phyloP scores from a whole-genome alignment of 495 filamentous ascomycete species.

The Aspergillus haitiensis region DNA sequence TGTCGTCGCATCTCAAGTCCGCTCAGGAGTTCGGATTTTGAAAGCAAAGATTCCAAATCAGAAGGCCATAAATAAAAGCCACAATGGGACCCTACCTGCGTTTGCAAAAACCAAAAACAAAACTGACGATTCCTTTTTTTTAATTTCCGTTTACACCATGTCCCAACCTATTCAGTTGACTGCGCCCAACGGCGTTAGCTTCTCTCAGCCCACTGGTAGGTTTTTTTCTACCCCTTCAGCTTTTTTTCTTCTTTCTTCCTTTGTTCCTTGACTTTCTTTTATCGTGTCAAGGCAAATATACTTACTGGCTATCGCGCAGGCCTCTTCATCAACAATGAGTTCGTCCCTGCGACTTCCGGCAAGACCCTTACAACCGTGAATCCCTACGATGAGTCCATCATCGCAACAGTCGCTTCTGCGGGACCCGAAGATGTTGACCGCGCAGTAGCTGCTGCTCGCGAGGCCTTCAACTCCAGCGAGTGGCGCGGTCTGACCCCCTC shows the following conservation, averaged over 20 bases:
- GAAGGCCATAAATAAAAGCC: not conserved
- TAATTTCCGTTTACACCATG: not conserved
- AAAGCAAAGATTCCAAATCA: no score
- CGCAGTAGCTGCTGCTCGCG: slow-evolving; percentile 80
- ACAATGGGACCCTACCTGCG: not conserved
- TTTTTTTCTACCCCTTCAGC: no score
- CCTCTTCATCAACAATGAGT: slow-evolving; percentile 97
- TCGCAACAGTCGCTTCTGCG: slow-evolving; percentile 81
- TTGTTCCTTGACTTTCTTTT: not conserved
- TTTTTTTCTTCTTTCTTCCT: not conserved
- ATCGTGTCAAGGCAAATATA: no score
- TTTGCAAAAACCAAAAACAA: not conserved
- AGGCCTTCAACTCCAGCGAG: slow-evolving; percentile 78
- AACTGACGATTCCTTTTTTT: not conserved
- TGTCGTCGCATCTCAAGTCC: not conserved
- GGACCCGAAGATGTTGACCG: slow-evolving; percentile 77
- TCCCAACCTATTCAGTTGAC: not conserved
- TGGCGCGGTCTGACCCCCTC: slow-evolving; percentile 76
- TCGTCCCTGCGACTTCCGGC: slow-evolving; percentile 74
- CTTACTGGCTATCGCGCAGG: slow-evolving; percentile 38
- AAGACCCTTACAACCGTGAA: slow-evolving; percentile 79
- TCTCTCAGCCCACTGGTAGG: no score
- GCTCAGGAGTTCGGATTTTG: not conserved
- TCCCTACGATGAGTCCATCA: slow-evolving; percentile 75
- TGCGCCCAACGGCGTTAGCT: no score